These are phyloP conservation scores for Backusella morwellensis DNA, from an alignment of 192 early-diverging fungal species.

Conservation along the genomic window DNA sequence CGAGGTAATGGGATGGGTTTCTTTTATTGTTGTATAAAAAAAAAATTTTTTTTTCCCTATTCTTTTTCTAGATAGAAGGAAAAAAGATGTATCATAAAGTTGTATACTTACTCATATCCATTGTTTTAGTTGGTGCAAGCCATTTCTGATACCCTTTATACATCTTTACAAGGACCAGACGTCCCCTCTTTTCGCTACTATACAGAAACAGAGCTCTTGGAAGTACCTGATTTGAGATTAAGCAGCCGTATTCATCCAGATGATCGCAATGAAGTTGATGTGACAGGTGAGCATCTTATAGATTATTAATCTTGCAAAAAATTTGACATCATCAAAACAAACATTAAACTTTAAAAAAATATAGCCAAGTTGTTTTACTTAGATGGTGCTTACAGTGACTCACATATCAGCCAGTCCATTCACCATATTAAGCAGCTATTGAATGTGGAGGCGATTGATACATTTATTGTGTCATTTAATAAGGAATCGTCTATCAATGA, in stretches of 20 bases:
- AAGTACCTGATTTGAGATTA: slow-evolving; percentile 41
- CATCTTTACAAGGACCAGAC: slow-evolving; percentile 31
- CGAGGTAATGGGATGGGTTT: slow-evolving; percentile 36
- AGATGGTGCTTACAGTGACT: not conserved
- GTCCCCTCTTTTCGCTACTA: slow-evolving; percentile 41
- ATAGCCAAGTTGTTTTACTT: slow-evolving; percentile 38
- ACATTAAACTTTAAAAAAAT: slow-evolving; percentile 24
- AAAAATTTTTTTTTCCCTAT: not conserved
- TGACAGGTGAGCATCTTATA: slow-evolving; percentile 15
- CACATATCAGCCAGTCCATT: slow-evolving; percentile 22
- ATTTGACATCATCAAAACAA: slow-evolving; percentile 5
- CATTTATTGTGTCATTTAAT: slow-evolving; percentile 26
- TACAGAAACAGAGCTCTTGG: slow-evolving; percentile 35
- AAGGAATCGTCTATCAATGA: slow-evolving; percentile 16
- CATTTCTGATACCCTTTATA: slow-evolving; percentile 44
- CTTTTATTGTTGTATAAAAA: not conserved
- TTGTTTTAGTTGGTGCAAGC: slow-evolving; percentile 42
- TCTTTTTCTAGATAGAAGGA: not conserved
- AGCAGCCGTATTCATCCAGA: slow-evolving; percentile 36
- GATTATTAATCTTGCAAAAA: not conserved
- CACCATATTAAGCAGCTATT: slow-evolving; percentile 23
- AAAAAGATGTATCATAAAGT: not conserved
- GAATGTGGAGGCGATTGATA: slow-evolving; percentile 30
- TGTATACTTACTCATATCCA: not conserved
- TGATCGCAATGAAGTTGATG: slow-evolving; percentile 29